Evolutionary conservation across 495 filamentous ascomycete genomes (phyloP), one percentile per base, ranked within the genome.

Genomic region (Zalerion maritima): DNA sequence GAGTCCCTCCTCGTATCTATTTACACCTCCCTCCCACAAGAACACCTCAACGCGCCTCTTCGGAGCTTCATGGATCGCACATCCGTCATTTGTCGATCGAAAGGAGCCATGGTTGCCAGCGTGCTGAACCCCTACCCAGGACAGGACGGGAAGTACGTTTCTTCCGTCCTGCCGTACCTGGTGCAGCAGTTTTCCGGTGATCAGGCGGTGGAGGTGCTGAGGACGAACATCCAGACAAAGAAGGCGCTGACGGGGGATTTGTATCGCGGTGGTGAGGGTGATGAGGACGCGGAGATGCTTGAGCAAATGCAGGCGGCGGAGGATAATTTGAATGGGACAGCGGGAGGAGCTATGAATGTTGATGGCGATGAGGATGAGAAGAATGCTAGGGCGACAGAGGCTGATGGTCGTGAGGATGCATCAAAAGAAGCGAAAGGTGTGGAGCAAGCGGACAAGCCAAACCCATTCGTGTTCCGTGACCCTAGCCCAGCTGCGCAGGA

Each of bases 91-190:
- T 64, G 57, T 12, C 54, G 62, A 21, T 62, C 74, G 39, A 75
- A 71, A 50, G 46, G 67, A 15, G 73, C 75, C 7, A 77, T 92
- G 66, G 43, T 84, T 8, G 76, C 83, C 17, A 84, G 81, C 48
- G 71, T 83, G 8, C 53, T 92, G 29, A 78, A 87, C 50, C 80
- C 82, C 1, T 65, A 73, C 31, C 57, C 66, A 9, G 66, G 66
- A 20, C 55, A 59, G 24, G 65, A 65, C 24, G 69, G 71, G 2
- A 64, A 64, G 16, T 61, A 60, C 21, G 65, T 66, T 32, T 57
- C 71, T 9, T 83, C 78, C 41, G 75, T 92, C 26, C 51, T 94
- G 16, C 84, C 84, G 5, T 76, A 87, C 37, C 54, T 92, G 15
- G 67, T 67, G 14, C 57, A 69, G 31, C 57, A 57, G 24, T 77